Evolutionary conservation across 192 early-diverging fungal species (phyloP), one percentile per base, ranked within the genome.

Genomic region (Geranomyces michiganensis): DNA sequence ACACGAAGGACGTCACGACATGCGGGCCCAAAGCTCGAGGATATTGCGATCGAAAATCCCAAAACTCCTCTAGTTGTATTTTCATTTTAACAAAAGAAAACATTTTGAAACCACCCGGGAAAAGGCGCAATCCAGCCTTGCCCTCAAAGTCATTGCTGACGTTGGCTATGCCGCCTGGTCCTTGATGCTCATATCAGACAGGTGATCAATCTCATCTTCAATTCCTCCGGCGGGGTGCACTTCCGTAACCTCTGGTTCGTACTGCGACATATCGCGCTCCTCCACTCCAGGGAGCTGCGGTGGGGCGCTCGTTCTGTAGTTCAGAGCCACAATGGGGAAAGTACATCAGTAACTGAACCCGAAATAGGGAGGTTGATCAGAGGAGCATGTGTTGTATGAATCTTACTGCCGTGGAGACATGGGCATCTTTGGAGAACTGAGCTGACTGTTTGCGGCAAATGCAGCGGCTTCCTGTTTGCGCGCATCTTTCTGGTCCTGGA

Each of bases 181-280:
- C 24, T 53, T 53, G 19, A 53, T 53, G 51, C 51, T 53, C 58
- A 60, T 60, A 33, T 60, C 58, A 6, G 58, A 26, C 58, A 60
- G 8, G 31, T 33, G 17, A 17, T 19, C 58, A 27, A 60, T 27
- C 71, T 81, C 79, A 26, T 81, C 79, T 58, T 81, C 79, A 26
- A 81, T 61, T 31, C 62, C 68, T n/a, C 72, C 70, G 17, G 76
- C 51, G 1, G 74, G 29, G 32, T 72, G 70, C 10, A 66, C 65
- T 24, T 51, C 73, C 15, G 70, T 72, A 31, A 71, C 59, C 14
- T 65, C 72, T 27, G 62, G 33, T 43, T 51, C 33, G 19, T 60
- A 60, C 58, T 27, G 29, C 36, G 72, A 58, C 56, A 71, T 59
- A 29, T 67, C 74, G 14, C 27, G 29, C 3, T 47, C 51, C 7